Percentiles rank a stretch among this genome's conserved stretches.
phyloP scores from a whole-genome alignment of 495 filamentous ascomycete species.

The Stereocaulon alpinum region DNA sequence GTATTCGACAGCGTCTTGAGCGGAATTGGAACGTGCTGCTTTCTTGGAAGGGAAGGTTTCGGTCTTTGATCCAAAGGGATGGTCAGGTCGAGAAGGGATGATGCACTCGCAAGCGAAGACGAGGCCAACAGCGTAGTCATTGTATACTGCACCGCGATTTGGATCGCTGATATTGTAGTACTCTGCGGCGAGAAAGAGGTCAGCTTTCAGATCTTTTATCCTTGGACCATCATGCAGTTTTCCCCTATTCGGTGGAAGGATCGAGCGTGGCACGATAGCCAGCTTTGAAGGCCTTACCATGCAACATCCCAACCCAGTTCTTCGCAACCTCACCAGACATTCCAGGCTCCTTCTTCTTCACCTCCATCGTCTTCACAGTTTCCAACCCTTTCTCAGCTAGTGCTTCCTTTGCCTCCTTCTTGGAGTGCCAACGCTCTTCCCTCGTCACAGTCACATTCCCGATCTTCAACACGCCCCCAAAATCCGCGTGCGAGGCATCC shows the following conservation, averaged over 20 bases:
- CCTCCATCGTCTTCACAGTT: constrained; percentile 8
- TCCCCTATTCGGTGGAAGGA: not conserved
- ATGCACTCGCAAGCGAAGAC: constrained; percentile 17
- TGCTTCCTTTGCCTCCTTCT: constrained; percentile 21
- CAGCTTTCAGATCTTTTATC: not conserved
- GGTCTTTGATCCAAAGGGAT: constrained; percentile 11
- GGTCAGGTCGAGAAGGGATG: constrained; percentile 6
- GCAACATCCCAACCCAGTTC: constrained; percentile 21
- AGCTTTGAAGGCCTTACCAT: constrained; percentile 2
- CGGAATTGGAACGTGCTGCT: constrained; percentile 21
- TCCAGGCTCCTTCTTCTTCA: not conserved
- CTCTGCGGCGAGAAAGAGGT: not conserved
- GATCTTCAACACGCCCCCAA: constrained; percentile 16
- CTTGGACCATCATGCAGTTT: too few relatives aligned
- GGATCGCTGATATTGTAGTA: constrained; percentile 16
- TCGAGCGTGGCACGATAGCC: not conserved
- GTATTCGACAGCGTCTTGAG: constrained; percentile 21
- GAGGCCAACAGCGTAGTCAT: constrained; percentile 14
- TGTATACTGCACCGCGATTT: constrained; percentile 9
- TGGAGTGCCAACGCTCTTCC: constrained; percentile 18
- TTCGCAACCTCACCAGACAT: constrained; percentile 6
- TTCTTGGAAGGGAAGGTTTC: constrained; percentile 25
- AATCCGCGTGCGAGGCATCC: constrained; percentile 5
- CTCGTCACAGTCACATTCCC: constrained; percentile 6
- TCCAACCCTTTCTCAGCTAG: constrained; percentile 16